Evolutionary conservation across 2,329 filamentous ascomycete species (phyloP), one percentile per base, ranked within the genome.

Genomic region (Ceratocystiopsis brevicomis): DNA sequence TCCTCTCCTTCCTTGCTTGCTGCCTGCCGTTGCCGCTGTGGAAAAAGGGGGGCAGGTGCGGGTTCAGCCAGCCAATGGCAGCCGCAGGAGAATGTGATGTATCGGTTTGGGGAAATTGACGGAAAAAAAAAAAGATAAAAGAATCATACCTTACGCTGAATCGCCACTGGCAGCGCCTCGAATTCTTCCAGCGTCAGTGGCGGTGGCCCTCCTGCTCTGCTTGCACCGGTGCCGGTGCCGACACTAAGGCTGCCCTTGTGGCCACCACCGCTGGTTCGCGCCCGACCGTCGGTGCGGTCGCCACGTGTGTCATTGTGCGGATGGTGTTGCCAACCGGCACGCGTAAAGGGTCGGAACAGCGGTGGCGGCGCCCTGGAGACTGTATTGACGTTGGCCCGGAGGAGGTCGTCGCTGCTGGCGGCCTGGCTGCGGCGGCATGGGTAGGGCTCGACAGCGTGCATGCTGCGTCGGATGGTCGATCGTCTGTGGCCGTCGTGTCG

Each of bases 161-260:
- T 63, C n/a, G 66, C 65, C 39, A 65, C 49, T 10, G 67, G 66
- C 44, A 70, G 56, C 36, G 64, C 60, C 50, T 68, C 64, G 51
- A 68, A 69, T 50, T 69, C 66, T 47, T 68, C 65, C 40, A 61
- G 57, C 2, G 65, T 62, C 47, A 64, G 51, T 38, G 57, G 53
- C 40, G 56, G 53, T 18, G 54, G 49, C 13, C 25, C 25, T 30
- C 25, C 25, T 30, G 25, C 4, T 11, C 25, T 30, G 6, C 19
- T 21, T 21, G 47, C 45, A 2, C 47, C 41, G 40, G 47, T 39
- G 42, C 34, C 30, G 43, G 25, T 30, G 25, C 25, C 25, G 25
- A 30, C 38, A 41, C 18, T 43, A 39, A 41, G 32, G 34, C 44
- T 47, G 40, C 25, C 41, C 16, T 37, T 36, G 30, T 41, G 40